Conservation (phyloP, 2,329 filamentous ascomycete genomes). For the Cercospora sojina region DNA sequence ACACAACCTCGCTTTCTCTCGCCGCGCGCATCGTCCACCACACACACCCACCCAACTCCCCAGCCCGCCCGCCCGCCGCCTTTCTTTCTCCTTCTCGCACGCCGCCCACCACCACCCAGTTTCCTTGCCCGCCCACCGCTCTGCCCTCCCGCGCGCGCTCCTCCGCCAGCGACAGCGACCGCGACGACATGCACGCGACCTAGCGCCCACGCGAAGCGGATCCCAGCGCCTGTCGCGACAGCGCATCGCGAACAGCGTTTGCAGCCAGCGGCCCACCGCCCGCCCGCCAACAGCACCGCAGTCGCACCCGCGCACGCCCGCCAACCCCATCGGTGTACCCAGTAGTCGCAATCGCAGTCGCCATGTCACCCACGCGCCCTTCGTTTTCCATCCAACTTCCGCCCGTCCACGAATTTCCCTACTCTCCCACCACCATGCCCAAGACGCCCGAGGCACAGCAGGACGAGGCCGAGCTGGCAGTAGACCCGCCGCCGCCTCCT, state of each 20-base stretch:
- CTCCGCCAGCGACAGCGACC: background rate
- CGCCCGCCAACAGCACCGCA: background rate
- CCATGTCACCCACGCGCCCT: conserved; percentile 43
- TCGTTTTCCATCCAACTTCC: conserved; percentile 53
- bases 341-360: conserved; percentile 7
- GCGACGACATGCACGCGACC: conserved; percentile 11
- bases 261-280: background rate
- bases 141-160: background rate
- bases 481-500: conserved; percentile 46
- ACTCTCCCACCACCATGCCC: conserved; percentile 45
- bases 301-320: background rate
- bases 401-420: conserved; percentile 52
- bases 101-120: background rate
- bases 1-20: background rate
- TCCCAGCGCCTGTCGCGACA: conserved; percentile 18
- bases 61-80: no score
- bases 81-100: background rate
- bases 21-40: background rate
- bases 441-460: conserved; percentile 43
- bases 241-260: conserved; percentile 15
- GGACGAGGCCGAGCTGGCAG: conserved; percentile 26
- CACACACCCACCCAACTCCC: background rate
- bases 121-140: background rate
- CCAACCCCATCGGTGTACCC: background rate
- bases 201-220: conserved; percentile 10